These are phyloP conservation scores for Camelina sativa DNA, from an alignment of 345 rosid species.

Conservation along the genomic window DNA sequence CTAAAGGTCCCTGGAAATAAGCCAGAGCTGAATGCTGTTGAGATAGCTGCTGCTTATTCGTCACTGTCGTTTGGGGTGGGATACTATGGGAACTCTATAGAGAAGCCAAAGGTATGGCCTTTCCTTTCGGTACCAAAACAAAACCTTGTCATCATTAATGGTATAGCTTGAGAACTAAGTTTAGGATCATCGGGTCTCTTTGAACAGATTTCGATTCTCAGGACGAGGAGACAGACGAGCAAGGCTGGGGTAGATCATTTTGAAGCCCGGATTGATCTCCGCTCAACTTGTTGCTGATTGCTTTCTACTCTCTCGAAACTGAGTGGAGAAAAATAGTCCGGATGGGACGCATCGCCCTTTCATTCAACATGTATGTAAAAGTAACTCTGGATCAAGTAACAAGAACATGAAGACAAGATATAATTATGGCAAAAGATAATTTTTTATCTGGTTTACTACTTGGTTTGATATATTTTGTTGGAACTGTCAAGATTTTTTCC, in stretches of 20 bases:
- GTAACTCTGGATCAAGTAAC: not conserved
- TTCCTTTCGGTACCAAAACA: not conserved
- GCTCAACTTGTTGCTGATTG: not conserved
- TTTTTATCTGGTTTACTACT: not conserved
- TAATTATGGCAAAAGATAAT: not conserved
- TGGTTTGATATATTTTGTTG: not conserved
- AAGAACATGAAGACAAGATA: not conserved
- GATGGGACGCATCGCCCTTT: not conserved
- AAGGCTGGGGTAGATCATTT: conserved; percentile 60
- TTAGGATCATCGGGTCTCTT: conserved; percentile 12
- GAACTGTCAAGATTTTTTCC: not conserved
- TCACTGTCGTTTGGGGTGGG: conserved; percentile 87
- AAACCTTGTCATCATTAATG: not conserved
- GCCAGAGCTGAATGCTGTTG: conserved; percentile 68
- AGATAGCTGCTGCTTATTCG: conserved; percentile 90
- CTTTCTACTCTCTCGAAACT: not conserved
- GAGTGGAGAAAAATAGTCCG: not conserved
- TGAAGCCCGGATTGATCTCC: conserved; percentile 74
- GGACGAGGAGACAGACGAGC: conserved; percentile 52
- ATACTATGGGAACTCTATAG: conserved; percentile 81
- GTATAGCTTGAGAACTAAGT: conserved; percentile 15
- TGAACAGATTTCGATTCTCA: conserved; percentile 73
- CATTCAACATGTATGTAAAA: not conserved
- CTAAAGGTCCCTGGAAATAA: conserved; percentile 57
- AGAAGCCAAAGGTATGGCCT: conserved; percentile 76